A percentile compares a stretch with the other conserved stretches of the same genome.
Evolutionary conservation across 257 asterid genomes (phyloP).

Genomic region (Coffea canephora): DNA sequence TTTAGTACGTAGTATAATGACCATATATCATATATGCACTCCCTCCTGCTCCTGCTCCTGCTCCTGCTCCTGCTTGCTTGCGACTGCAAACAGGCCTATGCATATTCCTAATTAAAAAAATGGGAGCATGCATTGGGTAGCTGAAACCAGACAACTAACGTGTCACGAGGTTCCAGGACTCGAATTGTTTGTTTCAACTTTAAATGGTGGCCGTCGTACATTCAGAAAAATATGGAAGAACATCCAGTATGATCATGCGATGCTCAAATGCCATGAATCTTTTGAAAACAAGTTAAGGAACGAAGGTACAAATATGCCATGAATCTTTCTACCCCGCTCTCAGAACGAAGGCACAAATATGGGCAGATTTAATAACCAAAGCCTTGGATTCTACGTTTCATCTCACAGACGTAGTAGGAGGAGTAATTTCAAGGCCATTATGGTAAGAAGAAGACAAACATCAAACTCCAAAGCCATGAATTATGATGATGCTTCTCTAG

Average conservation of each 20-base stretch:
- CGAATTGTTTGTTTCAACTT: neutral
- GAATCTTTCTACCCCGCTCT: neutral
- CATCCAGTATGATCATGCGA: neutral
- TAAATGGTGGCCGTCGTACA: neutral
- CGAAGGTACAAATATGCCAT: neutral
- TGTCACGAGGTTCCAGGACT: neutral
- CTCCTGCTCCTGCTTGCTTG: too few species aligned
- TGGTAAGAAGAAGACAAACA: neutral
- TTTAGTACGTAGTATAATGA: too few species aligned
- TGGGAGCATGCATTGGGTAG: too few species aligned
- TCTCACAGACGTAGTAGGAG: neutral
- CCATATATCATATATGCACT: too few species aligned
- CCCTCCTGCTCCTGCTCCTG: too few species aligned
- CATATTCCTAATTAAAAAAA: too few species aligned
- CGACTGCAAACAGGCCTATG: too few species aligned
- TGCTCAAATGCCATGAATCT: neutral
- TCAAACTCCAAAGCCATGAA: neutral
- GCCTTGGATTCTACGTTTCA: constrained; percentile 18
- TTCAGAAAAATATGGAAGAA: neutral
- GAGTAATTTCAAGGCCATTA: neutral
- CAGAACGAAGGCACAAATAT: neutral
- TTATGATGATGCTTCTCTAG: neutral
- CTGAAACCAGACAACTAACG: too few species aligned
- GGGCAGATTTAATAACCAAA: neutral
- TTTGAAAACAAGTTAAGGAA: neutral